Evolutionary conservation across 2,329 filamentous ascomycete genomes (phyloP).

Genomic region (Septoria linicola): DNA sequence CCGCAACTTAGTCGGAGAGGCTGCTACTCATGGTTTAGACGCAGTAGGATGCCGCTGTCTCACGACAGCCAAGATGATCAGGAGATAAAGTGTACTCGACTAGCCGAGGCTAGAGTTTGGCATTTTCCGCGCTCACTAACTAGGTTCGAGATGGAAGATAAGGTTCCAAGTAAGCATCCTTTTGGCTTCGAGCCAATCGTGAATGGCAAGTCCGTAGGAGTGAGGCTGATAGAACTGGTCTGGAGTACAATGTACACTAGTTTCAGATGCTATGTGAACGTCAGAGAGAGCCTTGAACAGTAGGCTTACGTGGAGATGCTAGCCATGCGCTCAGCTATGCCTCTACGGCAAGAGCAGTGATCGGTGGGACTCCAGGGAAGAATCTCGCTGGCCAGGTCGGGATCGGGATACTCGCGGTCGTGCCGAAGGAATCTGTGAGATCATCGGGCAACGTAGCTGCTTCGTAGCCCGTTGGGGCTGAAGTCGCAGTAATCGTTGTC

Average conservation of each 20-base stretch:
- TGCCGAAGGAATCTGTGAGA: slow-evolving; percentile 35
- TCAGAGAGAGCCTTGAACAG: background rate
- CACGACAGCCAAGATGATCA: slow-evolving; percentile 4
- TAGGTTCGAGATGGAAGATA: slow-evolving; percentile 3
- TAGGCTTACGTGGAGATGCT: background rate
- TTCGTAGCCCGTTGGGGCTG: slow-evolving; percentile 41
- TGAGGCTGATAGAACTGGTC: background rate
- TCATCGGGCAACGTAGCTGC: slow-evolving; percentile 42
- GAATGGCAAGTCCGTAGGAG: too few species aligned
- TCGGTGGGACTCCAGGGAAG: slow-evolving; percentile 40
- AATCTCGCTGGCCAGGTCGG: slow-evolving; percentile 44
- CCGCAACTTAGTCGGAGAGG: slow-evolving; percentile 12
- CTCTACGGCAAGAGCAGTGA: slow-evolving; percentile 25
- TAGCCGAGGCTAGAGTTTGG: slow-evolving; percentile 2
- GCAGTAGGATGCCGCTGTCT: slow-evolving; percentile 4
- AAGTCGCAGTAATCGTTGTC: slow-evolving; percentile 38
- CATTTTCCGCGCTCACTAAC: background rate
- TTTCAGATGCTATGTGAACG: slow-evolving; percentile 1
- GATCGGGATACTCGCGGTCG: slow-evolving; percentile 42
- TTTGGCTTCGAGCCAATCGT: background rate
- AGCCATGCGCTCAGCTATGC: background rate
- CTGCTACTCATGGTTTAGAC: slow-evolving; percentile 4
- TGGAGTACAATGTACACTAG: slow-evolving; percentile 1
- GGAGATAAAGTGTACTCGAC: slow-evolving; percentile 1
- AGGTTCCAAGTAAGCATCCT: slow-evolving; percentile 9